Evolutionary conservation across 2,329 filamentous ascomycete genomes (phyloP).

Genomic region (Mycosphaerelloides madeirae): DNA sequence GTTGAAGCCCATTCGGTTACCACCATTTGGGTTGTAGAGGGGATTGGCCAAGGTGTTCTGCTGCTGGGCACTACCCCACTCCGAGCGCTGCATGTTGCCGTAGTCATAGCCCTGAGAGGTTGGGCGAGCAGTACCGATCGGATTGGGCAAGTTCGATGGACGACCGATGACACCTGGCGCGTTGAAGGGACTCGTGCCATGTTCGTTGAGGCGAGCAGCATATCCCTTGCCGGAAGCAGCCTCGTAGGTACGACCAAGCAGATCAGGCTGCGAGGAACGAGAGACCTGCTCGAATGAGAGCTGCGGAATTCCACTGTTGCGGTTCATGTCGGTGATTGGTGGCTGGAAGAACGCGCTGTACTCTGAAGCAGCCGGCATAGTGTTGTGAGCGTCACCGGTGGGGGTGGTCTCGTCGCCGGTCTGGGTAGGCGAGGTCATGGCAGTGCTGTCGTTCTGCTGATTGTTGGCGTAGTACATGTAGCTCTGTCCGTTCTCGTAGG

Average conservation of each 20-base stretch:
- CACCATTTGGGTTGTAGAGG: neutral
- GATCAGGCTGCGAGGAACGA: no score
- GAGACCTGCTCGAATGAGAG: no score
- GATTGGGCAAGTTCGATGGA: constrained; percentile 2
- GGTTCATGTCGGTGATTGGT: no score
- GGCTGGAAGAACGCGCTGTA: no score
- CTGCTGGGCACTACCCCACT: neutral
- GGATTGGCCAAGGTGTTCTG: neutral
- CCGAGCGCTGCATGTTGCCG: constrained; percentile 1
- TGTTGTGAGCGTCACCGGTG: neutral
- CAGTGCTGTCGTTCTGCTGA: neutral
- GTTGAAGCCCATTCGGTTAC: neutral
- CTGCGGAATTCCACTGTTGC: no score
- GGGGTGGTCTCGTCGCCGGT: neutral
- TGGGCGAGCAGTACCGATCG: constrained; percentile 15
- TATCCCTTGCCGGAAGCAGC: no score
- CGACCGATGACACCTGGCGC: constrained; percentile 3
- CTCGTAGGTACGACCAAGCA: no score
- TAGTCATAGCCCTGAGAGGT: constrained; percentile 9
- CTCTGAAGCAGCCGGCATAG: no score
- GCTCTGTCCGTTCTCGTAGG: constrained; percentile 5
- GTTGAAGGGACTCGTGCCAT: constrained; percentile 1
- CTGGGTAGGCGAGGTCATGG: neutral
- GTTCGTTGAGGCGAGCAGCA: neutral
- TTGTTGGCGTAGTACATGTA: constrained; percentile 9